These are phyloP conservation scores for Raphanus hybrid DNA, from an alignment of 441 rosid genomes.

Conservation along the genomic window DNA sequence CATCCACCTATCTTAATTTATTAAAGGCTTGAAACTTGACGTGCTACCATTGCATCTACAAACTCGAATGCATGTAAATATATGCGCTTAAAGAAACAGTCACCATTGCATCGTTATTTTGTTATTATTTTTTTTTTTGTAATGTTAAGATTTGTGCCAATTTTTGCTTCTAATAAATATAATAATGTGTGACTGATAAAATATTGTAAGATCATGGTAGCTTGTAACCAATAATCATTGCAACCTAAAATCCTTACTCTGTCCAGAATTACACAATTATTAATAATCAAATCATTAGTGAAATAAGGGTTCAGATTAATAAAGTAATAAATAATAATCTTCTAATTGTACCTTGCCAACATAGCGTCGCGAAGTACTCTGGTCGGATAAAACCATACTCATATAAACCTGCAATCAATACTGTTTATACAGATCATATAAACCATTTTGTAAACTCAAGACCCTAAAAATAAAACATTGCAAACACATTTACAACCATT, in stretches of 20 bases:
- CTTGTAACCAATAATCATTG: not conserved
- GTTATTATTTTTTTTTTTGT: too few relatives aligned
- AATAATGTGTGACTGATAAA: too few relatives aligned
- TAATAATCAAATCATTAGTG: not conserved
- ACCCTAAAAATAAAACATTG: not conserved
- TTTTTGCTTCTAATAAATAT: too few relatives aligned
- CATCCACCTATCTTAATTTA: too few relatives aligned
- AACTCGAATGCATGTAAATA: too few relatives aligned
- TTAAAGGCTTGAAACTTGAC: too few relatives aligned
- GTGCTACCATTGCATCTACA: too few relatives aligned
- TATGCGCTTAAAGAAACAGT: too few relatives aligned
- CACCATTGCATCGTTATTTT: too few relatives aligned
- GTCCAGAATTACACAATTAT: not conserved
- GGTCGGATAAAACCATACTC: not conserved
- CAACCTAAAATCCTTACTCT: not conserved
- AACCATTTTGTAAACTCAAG: not conserved
- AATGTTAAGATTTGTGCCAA: too few relatives aligned
- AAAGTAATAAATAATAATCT: not conserved
- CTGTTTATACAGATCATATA: not conserved
- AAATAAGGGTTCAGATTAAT: not conserved
- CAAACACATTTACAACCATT: not conserved
- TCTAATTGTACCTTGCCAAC: not conserved
- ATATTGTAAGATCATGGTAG: not conserved
- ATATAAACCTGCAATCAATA: not conserved
- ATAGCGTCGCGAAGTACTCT: not conserved